Conservation (phyloP, 768 basidiomycete species). For the Calocera cornea region DNA sequence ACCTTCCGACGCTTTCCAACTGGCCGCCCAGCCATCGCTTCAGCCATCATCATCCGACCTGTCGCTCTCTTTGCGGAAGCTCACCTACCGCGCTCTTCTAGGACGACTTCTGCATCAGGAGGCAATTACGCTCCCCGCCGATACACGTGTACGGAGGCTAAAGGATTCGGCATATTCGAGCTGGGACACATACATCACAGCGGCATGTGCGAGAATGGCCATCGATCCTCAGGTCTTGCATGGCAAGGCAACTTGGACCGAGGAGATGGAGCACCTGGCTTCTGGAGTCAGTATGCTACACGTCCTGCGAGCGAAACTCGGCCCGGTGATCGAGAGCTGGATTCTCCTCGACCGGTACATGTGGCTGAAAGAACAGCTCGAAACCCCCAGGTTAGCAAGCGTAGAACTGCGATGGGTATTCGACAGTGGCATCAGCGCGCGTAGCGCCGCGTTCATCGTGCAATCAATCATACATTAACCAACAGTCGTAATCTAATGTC, state of each 20-base stretch:
- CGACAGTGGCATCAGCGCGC: background rate
- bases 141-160: background rate
- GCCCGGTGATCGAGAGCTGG: constrained; percentile 1
- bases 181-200: background rate
- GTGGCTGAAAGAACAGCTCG: background rate
- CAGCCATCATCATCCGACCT: background rate
- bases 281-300: background rate
- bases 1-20: background rate
- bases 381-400: background rate
- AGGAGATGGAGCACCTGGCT: background rate
- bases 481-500: constrained; percentile 16
- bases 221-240: background rate
- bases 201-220: background rate
- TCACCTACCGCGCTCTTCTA: background rate
- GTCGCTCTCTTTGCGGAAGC: background rate
- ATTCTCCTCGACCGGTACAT: background rate
- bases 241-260: background rate
- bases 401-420: background rate
- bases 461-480: background rate
- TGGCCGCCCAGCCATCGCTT: background rate
- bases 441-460: background rate
- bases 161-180: background rate
- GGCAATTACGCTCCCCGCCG: background rate
- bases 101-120: background rate
- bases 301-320: background rate